Evolutionary conservation across 129 eudicot species (phyloP), one percentile per base, ranked within the genome.

Genomic region (Saposhnikovia divaricata): DNA sequence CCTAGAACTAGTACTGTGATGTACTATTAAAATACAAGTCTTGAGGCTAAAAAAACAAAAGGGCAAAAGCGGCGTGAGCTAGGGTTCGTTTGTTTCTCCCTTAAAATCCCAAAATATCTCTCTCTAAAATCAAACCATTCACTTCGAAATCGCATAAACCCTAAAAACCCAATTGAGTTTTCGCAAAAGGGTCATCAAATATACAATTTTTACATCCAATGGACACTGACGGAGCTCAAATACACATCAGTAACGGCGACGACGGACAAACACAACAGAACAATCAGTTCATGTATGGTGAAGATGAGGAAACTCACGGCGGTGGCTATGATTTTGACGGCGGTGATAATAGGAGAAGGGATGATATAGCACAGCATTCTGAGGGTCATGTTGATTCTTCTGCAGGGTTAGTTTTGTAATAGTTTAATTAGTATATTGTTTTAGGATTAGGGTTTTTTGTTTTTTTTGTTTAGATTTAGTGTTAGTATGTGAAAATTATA

Each of bases 381-480:
- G 89, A 79, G 81, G 81, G 48, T 85, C 80, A 75, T 83, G 84
- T 87, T 85, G 91, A 92, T 84, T 88, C 96, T 61, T 90, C 97
- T 61, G 93, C 92, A 82, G 95, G 97, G 97, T 92, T 92, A 92
- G 97, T 92, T 90, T 87, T 61, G 69, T 61, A 61, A 84, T 82
- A 82, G 83, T 82, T 78, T 61, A 61, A 87, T 85, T 90, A 86
- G 92, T 68, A 82, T 90, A 86, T 84, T 71, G 79, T 59, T 71
- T 77, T 71, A 39, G 90, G 89, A 75, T 40, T 89, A 82, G 80
- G 85, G 85, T 80, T 75, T 44, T 69, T 6, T 37, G 46, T 76
- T 72, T 23, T 23, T 76, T 70, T 83, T 77, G 79, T 34, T 75
- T 81, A 61, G 69, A 78, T 80, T 68, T 85, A 78, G 85, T 61